These are phyloP conservation scores for Xylaria curta DNA, from an alignment of 495 filamentous ascomycete genomes.

Conservation along the genomic window DNA sequence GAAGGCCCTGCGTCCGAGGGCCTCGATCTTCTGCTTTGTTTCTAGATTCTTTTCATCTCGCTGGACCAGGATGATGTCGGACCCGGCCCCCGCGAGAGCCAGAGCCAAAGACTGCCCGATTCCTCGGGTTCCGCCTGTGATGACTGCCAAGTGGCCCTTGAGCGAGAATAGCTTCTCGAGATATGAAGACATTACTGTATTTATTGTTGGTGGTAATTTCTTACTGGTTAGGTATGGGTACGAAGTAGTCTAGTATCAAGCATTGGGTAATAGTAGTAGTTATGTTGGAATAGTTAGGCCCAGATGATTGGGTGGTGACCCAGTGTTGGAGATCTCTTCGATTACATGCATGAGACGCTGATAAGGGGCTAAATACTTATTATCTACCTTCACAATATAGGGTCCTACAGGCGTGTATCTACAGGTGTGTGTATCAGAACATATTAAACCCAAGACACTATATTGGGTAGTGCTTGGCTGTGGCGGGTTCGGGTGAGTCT, in stretches of 20 bases:
- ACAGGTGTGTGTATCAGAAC: neutral
- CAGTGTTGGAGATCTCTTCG: neutral
- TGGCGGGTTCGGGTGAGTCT: no score
- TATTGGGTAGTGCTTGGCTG: neutral
- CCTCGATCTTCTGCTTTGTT: constrained; percentile 28
- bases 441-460: neutral
- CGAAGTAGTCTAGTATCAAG: neutral
- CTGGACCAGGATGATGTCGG: constrained; percentile 29
- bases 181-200: constrained; percentile 37
- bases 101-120: constrained; percentile 68
- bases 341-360: neutral
- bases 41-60: constrained; percentile 25
- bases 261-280: neutral
- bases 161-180: constrained; percentile 71
- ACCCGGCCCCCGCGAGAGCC: constrained; percentile 48
- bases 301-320: neutral
- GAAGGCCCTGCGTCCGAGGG: constrained; percentile 21
- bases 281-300: neutral
- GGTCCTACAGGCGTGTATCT: neutral
- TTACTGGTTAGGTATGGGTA: neutral
- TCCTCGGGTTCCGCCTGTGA: constrained; percentile 72
- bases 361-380: neutral
- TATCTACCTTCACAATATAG: neutral
- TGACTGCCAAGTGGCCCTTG: constrained; percentile 71
- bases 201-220: neutral